These are phyloP conservation scores for Pulveroboletus ravenelii DNA, from an alignment of 768 basidiomycete genomes.

Conservation along the genomic window DNA sequence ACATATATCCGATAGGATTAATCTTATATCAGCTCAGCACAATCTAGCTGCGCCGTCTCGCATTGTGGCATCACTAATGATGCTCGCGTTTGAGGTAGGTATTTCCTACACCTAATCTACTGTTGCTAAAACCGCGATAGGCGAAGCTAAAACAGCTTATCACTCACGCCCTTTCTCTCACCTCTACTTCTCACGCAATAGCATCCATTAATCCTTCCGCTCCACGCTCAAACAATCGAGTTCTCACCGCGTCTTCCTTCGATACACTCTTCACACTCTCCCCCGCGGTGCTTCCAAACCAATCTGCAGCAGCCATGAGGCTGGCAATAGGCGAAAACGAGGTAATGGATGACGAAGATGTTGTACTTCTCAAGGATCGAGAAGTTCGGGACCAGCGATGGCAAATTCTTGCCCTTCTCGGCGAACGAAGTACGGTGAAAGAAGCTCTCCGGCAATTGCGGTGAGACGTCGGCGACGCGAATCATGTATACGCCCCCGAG, in stretches of 20 bases:
- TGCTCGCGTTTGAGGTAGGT: slow-evolving; percentile 72
- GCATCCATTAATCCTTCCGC: slow-evolving; percentile 65
- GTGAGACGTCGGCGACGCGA: slow-evolving; percentile 8
- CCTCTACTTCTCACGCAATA: slow-evolving; percentile 70
- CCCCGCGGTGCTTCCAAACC: slow-evolving; percentile 74
- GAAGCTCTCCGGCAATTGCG: slow-evolving; percentile 45
- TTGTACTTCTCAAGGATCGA: slow-evolving; percentile 52
- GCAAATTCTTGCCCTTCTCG: slow-evolving; percentile 74
- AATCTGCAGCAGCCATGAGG: slow-evolving; percentile 71
- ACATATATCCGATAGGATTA: slow-evolving; percentile 75
- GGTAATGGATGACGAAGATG: slow-evolving; percentile 41
- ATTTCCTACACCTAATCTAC: slow-evolving; percentile 5
- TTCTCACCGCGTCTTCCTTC: slow-evolving; percentile 67
- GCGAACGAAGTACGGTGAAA: slow-evolving; percentile 67
- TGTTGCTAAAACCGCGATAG: slow-evolving; percentile 31
- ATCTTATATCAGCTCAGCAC: slow-evolving; percentile 77
- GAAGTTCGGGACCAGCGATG: slow-evolving; percentile 67
- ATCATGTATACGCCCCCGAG: neutral
- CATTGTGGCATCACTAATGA: slow-evolving; percentile 62
- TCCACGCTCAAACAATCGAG: slow-evolving; percentile 34
- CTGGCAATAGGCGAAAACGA: slow-evolving; percentile 56
- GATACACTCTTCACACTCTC: slow-evolving; percentile 74
- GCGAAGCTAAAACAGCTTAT: slow-evolving; percentile 82
- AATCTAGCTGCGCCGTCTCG: slow-evolving; percentile 58
- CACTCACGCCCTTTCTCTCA: slow-evolving; percentile 72